Evolutionary conservation across 106 monocot genomes (phyloP).

Genomic region (Platanthera zijinensis): DNA sequence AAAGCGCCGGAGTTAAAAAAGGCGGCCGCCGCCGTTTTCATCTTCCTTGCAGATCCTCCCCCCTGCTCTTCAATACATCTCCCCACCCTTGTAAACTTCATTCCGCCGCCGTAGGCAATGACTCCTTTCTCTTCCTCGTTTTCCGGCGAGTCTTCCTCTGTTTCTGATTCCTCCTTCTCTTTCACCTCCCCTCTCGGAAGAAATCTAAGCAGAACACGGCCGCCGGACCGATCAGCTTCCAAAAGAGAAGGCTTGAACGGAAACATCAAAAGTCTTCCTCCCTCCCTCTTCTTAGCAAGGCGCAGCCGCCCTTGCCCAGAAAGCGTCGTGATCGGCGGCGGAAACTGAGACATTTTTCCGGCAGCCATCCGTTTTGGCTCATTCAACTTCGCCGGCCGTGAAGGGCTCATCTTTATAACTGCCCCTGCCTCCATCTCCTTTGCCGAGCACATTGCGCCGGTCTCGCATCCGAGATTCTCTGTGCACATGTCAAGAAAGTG

Average conservation of each 20-base stretch:
- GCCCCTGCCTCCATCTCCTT: background rate
- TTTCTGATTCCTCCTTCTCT: background rate
- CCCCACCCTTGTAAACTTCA: background rate
- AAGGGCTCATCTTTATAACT: background rate
- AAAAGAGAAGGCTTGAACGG: conserved; percentile 2
- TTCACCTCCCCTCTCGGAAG: background rate
- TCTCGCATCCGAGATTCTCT: conserved; percentile 1
- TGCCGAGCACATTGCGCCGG: background rate
- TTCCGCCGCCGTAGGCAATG: background rate
- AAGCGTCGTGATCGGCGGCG: conserved; percentile 6
- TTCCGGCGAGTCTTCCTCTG: background rate
- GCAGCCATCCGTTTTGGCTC: background rate
- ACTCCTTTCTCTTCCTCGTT: background rate
- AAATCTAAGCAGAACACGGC: conserved; percentile 6
- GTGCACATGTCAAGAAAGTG: conserved; percentile 2
- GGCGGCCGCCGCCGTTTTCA: background rate
- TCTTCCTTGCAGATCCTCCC: background rate
- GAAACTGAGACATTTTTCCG: background rate
- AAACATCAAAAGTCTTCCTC: conserved; percentile 12
- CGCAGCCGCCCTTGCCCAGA: background rate
- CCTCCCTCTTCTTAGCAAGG: conserved; percentile 1
- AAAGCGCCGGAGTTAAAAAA: conserved; percentile 1
- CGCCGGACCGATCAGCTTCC: conserved; percentile 7
- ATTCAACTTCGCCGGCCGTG: background rate
- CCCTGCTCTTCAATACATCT: conserved; percentile 11